Evolutionary conservation across 2,329 filamentous ascomycete species (phyloP), one percentile per base, ranked within the genome.

Genomic region (Xylariaceae sp.): DNA sequence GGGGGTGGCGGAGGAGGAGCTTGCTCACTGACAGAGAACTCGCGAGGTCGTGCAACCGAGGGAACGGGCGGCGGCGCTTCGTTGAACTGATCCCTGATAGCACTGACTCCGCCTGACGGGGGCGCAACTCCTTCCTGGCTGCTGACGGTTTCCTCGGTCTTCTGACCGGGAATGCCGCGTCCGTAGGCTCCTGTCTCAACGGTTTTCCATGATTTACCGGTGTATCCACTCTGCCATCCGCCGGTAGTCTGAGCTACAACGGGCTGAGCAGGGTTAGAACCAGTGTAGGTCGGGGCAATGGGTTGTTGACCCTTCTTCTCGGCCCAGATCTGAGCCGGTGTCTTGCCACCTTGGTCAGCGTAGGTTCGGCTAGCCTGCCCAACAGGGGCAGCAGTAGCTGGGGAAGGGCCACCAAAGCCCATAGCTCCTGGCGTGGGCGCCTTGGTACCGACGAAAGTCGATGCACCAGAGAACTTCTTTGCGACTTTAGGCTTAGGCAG

Each of bases 401-500:
- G 73, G n/a, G 84, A 74, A 62, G 87, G 87, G 10, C 84, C 76
- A 44, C 82, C 83, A 54, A 90, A 78, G 18, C 86, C 86, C 42
- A 86, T 83, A 0, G 80, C 84, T 51, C 82, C 85, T 10, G 94
- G 93, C 0, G 88, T 82, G 9, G 91, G 92, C 23, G 94, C 88
- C 74, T 96, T 97, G 11, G 94, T 97, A 39, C 93, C 94, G 1
- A 86, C 83, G 70, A 96, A 97, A 37, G 82, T 80, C 60, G 86
- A 82, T 11, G 85, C 81, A 18, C 82, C 83, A 15, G 87, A 88
- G 71, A 96, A 97, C 69, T 89, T 92, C 76, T 95, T 96, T 18
- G 90, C 86, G 51, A 97, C 88, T 77, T 96, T 97, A 49, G 94
- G 94, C 77, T 97, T 99, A 0, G 94, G 94, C 56, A 99, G 76